Evolutionary conservation across 2,329 filamentous ascomycete genomes (phyloP), one percentile per base, ranked within the genome.

Genomic region (Alternaria arborescens): DNA sequence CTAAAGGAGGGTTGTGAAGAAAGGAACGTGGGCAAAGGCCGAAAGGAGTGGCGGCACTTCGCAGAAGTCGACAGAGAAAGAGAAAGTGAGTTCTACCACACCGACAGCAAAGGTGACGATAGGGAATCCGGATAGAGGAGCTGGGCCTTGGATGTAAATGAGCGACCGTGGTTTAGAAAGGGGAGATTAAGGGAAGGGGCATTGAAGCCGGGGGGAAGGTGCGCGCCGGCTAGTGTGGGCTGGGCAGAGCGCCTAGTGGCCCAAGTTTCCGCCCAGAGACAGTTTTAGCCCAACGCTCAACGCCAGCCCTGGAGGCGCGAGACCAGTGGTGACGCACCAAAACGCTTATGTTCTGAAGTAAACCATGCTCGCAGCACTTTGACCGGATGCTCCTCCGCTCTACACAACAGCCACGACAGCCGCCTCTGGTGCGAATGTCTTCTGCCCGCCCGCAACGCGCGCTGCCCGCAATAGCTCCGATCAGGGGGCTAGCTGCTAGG

Each of bases 21-120:
- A 77, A 78, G 61, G 75, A 78, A 78, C 68, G 76, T 78, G 74
- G 71, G 74, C 74, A 73, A 77, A 75, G 74, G 74, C 77, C 73
- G 75, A 77, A 79, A 79, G 76, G 77, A 79, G 75, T 78, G 77
- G 76, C 76, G 72, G 75, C 76, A 73, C 71, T 76, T 77, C 72
- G 72, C 75, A 77, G 76, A 77, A 79, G 71, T 70, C 71, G 73
- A 75, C 65, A 71, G 71, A 62, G 69, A 78, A 78, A 76, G 71
- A 68, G 75, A 78, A 64, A 66, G 71, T 70, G 65, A 66, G 69
- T 69, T 71, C 75, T 74, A 74, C 74, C 75, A 71, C 76, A 77
- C 76, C 71, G 71, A 68, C 71, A 66, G 68, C 61, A 66, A 50
- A 61, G 73, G 71, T 72, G 71, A 75, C 72, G 72, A 75, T 75